Evolutionary conservation across 495 filamentous ascomycete species (phyloP).

Genomic region (Daldinia concentrica): DNA sequence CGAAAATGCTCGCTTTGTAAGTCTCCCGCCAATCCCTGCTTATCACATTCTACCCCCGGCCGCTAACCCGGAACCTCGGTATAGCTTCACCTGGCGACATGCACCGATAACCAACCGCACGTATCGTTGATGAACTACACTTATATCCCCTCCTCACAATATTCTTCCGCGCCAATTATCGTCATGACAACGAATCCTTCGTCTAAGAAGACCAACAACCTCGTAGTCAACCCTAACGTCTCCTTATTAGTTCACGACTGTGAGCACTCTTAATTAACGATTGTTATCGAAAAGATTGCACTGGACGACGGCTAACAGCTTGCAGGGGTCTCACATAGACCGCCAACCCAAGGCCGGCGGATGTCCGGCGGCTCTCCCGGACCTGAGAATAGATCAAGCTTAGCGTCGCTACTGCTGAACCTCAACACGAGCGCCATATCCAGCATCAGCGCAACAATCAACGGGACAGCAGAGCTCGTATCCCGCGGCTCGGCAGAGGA

Average conservation of each 20-base stretch:
- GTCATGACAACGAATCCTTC: slow-evolving; percentile 93
- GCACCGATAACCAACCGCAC: slow-evolving; percentile 82
- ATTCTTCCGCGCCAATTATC: slow-evolving; percentile 74
- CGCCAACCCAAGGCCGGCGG: slow-evolving; percentile 74
- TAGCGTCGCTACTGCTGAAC: slow-evolving; percentile 84
- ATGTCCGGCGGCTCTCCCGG: slow-evolving; percentile 69
- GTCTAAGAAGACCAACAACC: slow-evolving; percentile 88
- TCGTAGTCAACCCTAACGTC: slow-evolving; percentile 87
- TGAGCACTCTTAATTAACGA: slow-evolving; percentile 24
- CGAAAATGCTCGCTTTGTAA: slow-evolving; percentile 93
- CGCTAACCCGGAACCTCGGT: slow-evolving; percentile 18
- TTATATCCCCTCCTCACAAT: slow-evolving; percentile 87
- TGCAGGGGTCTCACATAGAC: slow-evolving; percentile 84
- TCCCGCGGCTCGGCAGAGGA: slow-evolving; percentile 80
- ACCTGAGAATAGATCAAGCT: slow-evolving; percentile 69
- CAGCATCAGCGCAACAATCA: slow-evolving; percentile 94
- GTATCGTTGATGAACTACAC: slow-evolving; percentile 99
- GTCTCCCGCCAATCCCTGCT: slow-evolving; percentile 36
- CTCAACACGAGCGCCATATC: slow-evolving; percentile 87
- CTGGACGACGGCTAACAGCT: background rate
- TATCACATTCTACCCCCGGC: background rate
- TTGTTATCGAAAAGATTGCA: background rate
- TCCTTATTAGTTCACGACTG: slow-evolving; percentile 97
- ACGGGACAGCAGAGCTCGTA: slow-evolving; percentile 79
- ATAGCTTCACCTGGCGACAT: slow-evolving; percentile 95